These are phyloP conservation scores for Hanseniaspora hatyaiensis DNA, from an alignment of 805 yeast species.

Conservation along the genomic window DNA sequence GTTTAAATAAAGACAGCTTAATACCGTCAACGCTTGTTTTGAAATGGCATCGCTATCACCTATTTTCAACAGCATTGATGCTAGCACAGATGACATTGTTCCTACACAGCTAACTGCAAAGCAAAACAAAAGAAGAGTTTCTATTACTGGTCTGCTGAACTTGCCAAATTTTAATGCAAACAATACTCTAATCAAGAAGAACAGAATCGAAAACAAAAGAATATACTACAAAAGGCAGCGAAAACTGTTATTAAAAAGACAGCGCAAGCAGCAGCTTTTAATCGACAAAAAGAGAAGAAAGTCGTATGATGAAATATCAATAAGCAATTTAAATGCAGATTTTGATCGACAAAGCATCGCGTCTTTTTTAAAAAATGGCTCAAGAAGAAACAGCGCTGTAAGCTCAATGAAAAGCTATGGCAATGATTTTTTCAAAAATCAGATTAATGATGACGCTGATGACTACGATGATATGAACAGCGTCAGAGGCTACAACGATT, in stretches of 20 bases:
- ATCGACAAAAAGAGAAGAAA: slow-evolving; percentile 12
- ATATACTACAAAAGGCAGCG: slow-evolving; percentile 16
- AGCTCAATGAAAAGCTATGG: neutral
- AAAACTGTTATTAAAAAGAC: slow-evolving; percentile 6
- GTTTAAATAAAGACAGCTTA: neutral
- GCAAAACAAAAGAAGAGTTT: slow-evolving; percentile 12
- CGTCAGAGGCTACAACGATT: slow-evolving; percentile 1
- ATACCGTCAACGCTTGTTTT: neutral
- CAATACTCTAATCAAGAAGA: slow-evolving; percentile 8
- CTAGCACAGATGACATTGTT: neutral
- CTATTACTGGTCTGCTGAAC: slow-evolving; percentile 9
- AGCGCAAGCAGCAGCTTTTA: neutral
- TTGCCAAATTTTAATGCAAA: slow-evolving; percentile 8
- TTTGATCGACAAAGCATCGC: neutral
- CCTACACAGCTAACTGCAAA: slow-evolving; percentile 6
- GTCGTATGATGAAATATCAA: slow-evolving; percentile 4
- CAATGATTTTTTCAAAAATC: neutral
- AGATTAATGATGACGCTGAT: neutral
- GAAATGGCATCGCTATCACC: slow-evolving; percentile 14
- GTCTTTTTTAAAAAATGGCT: neutral
- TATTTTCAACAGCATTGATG: neutral
- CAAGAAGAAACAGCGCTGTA: slow-evolving; percentile 3
- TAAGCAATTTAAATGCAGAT: neutral
- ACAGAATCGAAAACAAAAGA: slow-evolving; percentile 13
- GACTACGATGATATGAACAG: slow-evolving; percentile 1